A percentile compares a stretch with the other conserved stretches of the same genome.
phyloP scores from a whole-genome alignment of 352 stramenopile species.

The Globisporangium splendens region DNA sequence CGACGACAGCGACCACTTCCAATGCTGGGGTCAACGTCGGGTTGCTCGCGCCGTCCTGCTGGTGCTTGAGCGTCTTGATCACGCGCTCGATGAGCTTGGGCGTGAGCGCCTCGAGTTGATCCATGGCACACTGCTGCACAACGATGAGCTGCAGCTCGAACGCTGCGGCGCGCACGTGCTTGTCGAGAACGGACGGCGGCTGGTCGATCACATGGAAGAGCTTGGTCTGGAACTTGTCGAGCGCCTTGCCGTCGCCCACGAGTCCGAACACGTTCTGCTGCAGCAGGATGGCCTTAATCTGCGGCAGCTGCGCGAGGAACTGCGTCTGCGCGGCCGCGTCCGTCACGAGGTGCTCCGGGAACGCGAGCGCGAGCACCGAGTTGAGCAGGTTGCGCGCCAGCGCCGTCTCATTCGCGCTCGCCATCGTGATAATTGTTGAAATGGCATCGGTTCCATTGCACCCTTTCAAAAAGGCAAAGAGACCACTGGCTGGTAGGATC shows the following conservation, averaged over 20 bases:
- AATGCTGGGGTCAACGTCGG: slow-evolving; percentile 34
- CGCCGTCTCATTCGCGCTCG: slow-evolving; percentile 25
- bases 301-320: slow-evolving; percentile 50
- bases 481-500: slow-evolving; percentile 1
- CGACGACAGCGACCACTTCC: slow-evolving; percentile 38
- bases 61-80: slow-evolving; percentile 67
- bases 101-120: slow-evolving; percentile 49
- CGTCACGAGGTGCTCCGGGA: slow-evolving; percentile 52
- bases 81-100: slow-evolving; percentile 61
- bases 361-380: slow-evolving; percentile 66
- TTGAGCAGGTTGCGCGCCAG: slow-evolving; percentile 80
- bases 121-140: slow-evolving; percentile 53
- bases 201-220: slow-evolving; percentile 61
- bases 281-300: slow-evolving; percentile 42
- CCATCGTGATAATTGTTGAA: slow-evolving; percentile 2
- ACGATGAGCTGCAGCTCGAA: slow-evolving; percentile 61
- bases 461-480: background rate
- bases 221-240: slow-evolving; percentile 67
- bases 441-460: background rate
- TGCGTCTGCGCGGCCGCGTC: slow-evolving; percentile 29
- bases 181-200: slow-evolving; percentile 20
- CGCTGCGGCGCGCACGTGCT: slow-evolving; percentile 34
- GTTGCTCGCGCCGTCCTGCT: slow-evolving; percentile 21
- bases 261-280: slow-evolving; percentile 76
- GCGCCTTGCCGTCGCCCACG: slow-evolving; percentile 67